Evolutionary conservation across 2,329 filamentous ascomycete genomes (phyloP), one percentile per base, ranked within the genome.

Genomic region (Penicillium sp.): DNA sequence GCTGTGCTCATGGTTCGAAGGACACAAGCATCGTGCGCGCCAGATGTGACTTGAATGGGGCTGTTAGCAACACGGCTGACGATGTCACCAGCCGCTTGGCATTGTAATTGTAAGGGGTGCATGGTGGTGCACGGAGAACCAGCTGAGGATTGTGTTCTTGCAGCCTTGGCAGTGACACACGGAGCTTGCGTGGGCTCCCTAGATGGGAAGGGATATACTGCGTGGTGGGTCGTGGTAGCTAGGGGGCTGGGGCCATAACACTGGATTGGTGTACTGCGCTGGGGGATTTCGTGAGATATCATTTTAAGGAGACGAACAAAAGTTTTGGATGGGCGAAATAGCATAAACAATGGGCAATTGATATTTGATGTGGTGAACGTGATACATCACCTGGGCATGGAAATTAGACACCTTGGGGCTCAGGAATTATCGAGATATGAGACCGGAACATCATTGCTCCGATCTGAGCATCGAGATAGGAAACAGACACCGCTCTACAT

Each of bases 161-260:
- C 12, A 23, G 40, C 21, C 49, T 48, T 47, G 41, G 54, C 54
- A 21, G 49, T 57, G 49, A 46, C 42, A 45, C n/a, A 51, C 13
- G 8, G 29, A 41, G 49, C 50, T 57, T 57, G 55, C 50, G 49
- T 48, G 50, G 55, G 48, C 48, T 19, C 9, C 55, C 42, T 6
- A 54, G 41, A 27, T 10, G 19, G 42, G 55, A 42, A 57, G 27
- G 21, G 55, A 57, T 54, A 37, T 41, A 17, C 49, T 51, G 46
- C 6, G 3, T 29, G 25, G 43, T 54, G 43, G 52, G 35, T 41
- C 51, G 8, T 40, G 3, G 33, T 35, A 15, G 23, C 35, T 40
- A 38, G 25, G 21, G 37, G 43, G 42, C 45, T 54, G 43, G 51
- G 25, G 33, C 12, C 31, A 33, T 33, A 5, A 15, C 31, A 33